Percentiles rank a stretch among this genome's conserved stretches.
Evolutionary conservation across 768 basidiomycete species (phyloP).

Genomic region (Amanita polypyramis): DNA sequence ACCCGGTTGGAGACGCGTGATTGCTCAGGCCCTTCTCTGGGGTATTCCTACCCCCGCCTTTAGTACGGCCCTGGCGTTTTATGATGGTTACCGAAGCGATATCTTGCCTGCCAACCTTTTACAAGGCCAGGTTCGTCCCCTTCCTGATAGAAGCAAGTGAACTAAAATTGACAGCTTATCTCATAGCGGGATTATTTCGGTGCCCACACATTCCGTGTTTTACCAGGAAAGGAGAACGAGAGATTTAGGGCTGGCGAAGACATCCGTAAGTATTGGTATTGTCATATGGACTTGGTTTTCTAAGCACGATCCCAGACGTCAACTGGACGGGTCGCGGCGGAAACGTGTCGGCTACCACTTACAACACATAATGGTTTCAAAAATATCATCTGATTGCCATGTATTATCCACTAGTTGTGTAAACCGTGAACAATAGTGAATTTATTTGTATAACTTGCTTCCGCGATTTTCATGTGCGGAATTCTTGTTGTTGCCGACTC

Average conservation of each 20-base stretch:
- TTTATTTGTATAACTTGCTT: too few relatives aligned
- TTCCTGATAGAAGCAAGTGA: neutral
- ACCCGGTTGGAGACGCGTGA: conserved; percentile 95
- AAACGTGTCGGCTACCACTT: conserved; percentile 83
- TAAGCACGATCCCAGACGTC: conserved; percentile 48
- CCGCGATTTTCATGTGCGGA: conserved; percentile 46
- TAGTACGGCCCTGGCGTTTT: conserved; percentile 96
- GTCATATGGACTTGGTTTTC: neutral
- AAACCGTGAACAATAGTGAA: neutral
- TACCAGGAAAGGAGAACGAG: conserved; percentile 84
- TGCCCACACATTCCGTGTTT: conserved; percentile 94
- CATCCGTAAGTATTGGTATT: conserved; percentile 58
- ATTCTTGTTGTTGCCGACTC: conserved; percentile 42
- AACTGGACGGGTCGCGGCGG: conserved; percentile 99
- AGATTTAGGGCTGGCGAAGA: conserved; percentile 73
- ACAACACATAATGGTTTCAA: conserved; percentile 38
- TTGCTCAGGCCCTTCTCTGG: conserved; percentile 95
- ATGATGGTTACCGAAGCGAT: conserved; percentile 97
- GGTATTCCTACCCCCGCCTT: conserved; percentile 97
- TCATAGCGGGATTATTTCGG: conserved; percentile 94
- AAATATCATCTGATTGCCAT: neutral
- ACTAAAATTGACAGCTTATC: conserved; percentile 1
- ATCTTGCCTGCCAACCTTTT: conserved; percentile 89
- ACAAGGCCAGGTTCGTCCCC: conserved; percentile 67
- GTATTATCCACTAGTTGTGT: neutral